phyloP scores from a whole-genome alignment of 441 rosid genomes.

The Pelargonium australe region DNA sequence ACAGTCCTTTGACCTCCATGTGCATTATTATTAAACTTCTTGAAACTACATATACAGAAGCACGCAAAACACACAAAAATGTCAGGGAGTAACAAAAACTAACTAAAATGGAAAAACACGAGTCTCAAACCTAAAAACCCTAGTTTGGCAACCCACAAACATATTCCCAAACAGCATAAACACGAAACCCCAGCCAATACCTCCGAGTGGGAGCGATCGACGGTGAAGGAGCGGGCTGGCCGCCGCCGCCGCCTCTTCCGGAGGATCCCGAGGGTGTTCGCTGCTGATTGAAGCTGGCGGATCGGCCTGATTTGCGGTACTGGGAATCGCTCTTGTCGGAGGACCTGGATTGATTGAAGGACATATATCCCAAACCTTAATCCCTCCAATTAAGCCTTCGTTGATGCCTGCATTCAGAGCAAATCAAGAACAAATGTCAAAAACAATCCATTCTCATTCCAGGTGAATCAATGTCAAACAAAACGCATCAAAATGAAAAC shows the following conservation, averaged over 20 bases:
- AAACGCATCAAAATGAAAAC: conserved; percentile 1
- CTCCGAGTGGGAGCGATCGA: conserved; percentile 45
- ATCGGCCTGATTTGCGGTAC: conserved; percentile 67
- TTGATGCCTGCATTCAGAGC: conserved; percentile 16
- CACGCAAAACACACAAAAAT: conserved; percentile 47
- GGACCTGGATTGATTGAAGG: conserved; percentile 90
- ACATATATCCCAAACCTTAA: conserved; percentile 61
- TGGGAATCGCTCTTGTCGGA: conserved; percentile 62
- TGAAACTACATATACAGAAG: conserved; percentile 37
- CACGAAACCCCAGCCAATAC: conserved; percentile 27
- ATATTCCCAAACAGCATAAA: not conserved
- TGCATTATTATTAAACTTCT: conserved; percentile 54
- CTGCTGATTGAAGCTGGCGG: conserved; percentile 58
- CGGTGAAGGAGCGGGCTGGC: conserved; percentile 63
- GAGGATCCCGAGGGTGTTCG: conserved; percentile 59
- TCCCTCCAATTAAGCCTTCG: conserved; percentile 16
- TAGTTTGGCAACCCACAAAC: not conserved
- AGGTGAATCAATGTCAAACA: not conserved
- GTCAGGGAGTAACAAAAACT: conserved; percentile 48
- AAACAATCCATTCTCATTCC: not conserved
- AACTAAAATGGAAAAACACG: no score
- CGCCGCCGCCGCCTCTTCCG: conserved; percentile 62
- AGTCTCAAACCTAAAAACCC: conserved; percentile 1
- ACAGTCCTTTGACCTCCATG: conserved; percentile 71
- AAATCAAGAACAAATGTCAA: conserved; percentile 15